A percentile compares a stretch with the other conserved stretches of the same genome.
phyloP scores from a whole-genome alignment of 1,139 yeast species.

The Maudiozyma humilis region DNA sequence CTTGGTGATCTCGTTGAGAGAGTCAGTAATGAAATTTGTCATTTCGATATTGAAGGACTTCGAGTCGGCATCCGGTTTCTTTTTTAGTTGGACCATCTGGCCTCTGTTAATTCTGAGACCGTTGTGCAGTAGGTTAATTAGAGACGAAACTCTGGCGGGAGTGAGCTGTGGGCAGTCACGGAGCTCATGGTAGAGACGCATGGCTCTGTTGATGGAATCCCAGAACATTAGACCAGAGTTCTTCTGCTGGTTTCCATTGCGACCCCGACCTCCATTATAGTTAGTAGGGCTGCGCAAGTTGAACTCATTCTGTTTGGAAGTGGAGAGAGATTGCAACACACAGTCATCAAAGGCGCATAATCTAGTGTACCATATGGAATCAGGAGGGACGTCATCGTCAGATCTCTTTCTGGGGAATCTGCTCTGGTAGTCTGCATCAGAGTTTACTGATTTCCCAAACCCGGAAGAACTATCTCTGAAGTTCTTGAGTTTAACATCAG shows the following conservation, averaged over 20 bases:
- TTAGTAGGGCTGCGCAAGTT: too few species aligned
- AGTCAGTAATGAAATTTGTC: conserved; percentile 36
- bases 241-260: not conserved
- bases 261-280: too few species aligned
- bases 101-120: conserved; percentile 43
- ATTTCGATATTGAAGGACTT: conserved; percentile 42
- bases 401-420: not conserved
- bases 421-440: not conserved
- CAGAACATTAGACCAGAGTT: conserved; percentile 32
- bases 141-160: conserved; percentile 35
- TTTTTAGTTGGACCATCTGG: conserved; percentile 40
- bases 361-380: conserved; percentile 30
- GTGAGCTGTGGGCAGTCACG: conserved; percentile 36
- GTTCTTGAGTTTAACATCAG: conserved; percentile 4
- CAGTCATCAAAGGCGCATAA: conserved; percentile 41
- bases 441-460: too few species aligned
- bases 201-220: conserved; percentile 39
- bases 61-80: conserved; percentile 47
- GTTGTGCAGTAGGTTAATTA: conserved; percentile 41
- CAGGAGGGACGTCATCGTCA: not conserved
- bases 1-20: conserved; percentile 40
- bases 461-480: conserved; percentile 3
- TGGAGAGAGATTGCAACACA: conserved; percentile 30
- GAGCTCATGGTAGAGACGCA: conserved; percentile 38
- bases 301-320: conserved; percentile 1